A percentile compares a stretch with the other conserved stretches of the same genome.
Conservation (phyloP, 768 basidiomycete genomes). For the Vishniacozyma victoriae region DNA sequence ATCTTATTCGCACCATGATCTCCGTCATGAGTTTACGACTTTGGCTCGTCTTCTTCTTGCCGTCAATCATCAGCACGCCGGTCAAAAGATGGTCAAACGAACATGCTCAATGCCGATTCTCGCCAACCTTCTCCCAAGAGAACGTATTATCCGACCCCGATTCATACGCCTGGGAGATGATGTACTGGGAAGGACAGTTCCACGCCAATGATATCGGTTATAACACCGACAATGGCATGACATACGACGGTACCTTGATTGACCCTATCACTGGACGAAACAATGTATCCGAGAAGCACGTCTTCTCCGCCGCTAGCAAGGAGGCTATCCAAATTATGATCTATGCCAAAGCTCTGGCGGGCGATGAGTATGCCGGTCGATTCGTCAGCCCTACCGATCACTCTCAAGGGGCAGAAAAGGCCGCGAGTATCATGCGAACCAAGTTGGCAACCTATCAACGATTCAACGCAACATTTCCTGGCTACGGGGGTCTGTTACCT, state of each 20-base stretch:
- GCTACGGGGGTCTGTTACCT: neutral
- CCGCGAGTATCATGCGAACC: neutral
- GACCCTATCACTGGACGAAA: neutral
- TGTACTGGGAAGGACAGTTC: neutral
- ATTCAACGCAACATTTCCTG: neutral
- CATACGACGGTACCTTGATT: neutral
- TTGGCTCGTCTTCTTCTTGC: too few relatives aligned
- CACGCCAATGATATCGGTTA: neutral
- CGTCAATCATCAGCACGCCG: too few relatives aligned
- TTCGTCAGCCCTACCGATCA: neutral
- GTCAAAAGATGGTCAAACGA: too few relatives aligned
- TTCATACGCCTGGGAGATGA: neutral
- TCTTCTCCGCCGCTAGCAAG: conserved; percentile 1
- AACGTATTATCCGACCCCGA: neutral
- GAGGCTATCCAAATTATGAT: conserved; percentile 3
- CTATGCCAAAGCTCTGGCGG: neutral
- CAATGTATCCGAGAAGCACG: neutral
- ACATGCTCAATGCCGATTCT: conserved; percentile 1
- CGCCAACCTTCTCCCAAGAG: neutral
- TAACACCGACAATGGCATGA: conserved; percentile 2
- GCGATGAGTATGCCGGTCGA: neutral
- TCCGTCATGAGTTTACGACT: too few relatives aligned
- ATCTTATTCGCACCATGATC: too few relatives aligned
- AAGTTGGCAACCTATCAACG: conserved; percentile 1
- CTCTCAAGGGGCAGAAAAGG: neutral